Conservation (phyloP, 805 yeast species). For the Lipomyces sp. region DNA sequence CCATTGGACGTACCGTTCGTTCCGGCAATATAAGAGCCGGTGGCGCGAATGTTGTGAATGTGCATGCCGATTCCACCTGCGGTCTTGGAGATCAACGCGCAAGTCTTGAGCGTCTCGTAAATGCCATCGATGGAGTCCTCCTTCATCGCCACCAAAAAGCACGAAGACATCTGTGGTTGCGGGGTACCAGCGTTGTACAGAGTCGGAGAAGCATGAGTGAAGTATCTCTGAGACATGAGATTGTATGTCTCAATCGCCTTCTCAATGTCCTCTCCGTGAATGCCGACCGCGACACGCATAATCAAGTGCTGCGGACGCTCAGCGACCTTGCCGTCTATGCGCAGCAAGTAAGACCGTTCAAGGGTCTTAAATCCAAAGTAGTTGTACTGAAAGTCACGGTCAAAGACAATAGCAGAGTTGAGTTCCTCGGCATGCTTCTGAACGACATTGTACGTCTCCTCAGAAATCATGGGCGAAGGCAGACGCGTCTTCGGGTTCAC, state of each 20-base stretch:
- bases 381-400: slow-evolving; percentile 73
- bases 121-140: slow-evolving; percentile 96
- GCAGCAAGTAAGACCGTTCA: slow-evolving; percentile 77
- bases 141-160: slow-evolving; percentile 86
- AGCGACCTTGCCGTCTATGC: slow-evolving; percentile 59
- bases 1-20: slow-evolving; percentile 93
- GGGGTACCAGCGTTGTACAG: slow-evolving; percentile 91
- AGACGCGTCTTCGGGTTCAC: slow-evolving; percentile 73
- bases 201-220: slow-evolving; percentile 95
- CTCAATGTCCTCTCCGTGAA: slow-evolving; percentile 67
- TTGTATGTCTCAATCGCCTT: slow-evolving; percentile 77
- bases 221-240: slow-evolving; percentile 79
- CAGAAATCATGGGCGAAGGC: slow-evolving; percentile 68
- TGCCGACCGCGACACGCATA: slow-evolving; percentile 89
- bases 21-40: slow-evolving; percentile 85
- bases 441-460: slow-evolving; percentile 62
- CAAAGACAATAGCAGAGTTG: slow-evolving; percentile 68
- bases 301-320: slow-evolving; percentile 91
- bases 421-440: slow-evolving; percentile 60
- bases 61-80: slow-evolving; percentile 96
- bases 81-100: slow-evolving; percentile 87
- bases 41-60: slow-evolving; percentile 78
- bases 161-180: slow-evolving; percentile 80
- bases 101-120: slow-evolving; percentile 78
- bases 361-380: slow-evolving; percentile 92